These are phyloP conservation scores for Proliferodiscus dingleyae DNA, from an alignment of 2,329 filamentous ascomycete genomes.

Conservation along the genomic window DNA sequence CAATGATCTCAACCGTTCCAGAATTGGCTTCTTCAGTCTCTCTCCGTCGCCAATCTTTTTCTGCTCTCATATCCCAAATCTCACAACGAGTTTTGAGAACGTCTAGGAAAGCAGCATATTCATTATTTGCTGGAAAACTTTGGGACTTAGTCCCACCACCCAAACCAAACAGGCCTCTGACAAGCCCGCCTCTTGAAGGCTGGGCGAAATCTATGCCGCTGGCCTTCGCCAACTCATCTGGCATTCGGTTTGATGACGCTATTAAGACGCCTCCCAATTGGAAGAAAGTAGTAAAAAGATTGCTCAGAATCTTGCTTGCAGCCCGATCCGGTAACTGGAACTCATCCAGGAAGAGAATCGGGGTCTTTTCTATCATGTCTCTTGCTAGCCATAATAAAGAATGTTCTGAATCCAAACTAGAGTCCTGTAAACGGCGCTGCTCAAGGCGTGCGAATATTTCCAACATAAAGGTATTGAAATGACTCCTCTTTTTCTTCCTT, in stretches of 20 bases:
- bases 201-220: conserved; percentile 61
- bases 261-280: conserved; percentile 76
- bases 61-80: conserved; percentile 78
- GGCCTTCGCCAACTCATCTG: conserved; percentile 73
- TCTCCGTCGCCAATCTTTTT: conserved; percentile 63
- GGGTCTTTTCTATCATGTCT: conserved; percentile 68
- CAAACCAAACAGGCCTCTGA: conserved; percentile 44
- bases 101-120: conserved; percentile 72
- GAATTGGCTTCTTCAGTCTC: conserved; percentile 38
- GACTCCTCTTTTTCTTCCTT: conserved; percentile 67
- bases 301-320: conserved; percentile 72
- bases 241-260: conserved; percentile 78
- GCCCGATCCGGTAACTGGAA: conserved; percentile 78
- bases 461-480: conserved; percentile 85
- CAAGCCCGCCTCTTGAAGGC: conserved; percentile 48
- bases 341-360: conserved; percentile 76
- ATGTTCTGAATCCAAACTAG: conserved; percentile 45
- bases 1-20: conserved; percentile 23
- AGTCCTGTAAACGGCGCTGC: conserved; percentile 30
- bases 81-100: conserved; percentile 74
- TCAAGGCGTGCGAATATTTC: conserved; percentile 71
- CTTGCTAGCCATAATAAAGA: conserved; percentile 70
- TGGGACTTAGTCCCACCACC: conserved; percentile 30
- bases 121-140: conserved; percentile 54
- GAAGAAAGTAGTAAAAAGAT: conserved; percentile 75